Evolutionary conservation across 2,329 filamentous ascomycete species (phyloP), one percentile per base, ranked within the genome.

Genomic region (Aspergillus ochraceoroseus): DNA sequence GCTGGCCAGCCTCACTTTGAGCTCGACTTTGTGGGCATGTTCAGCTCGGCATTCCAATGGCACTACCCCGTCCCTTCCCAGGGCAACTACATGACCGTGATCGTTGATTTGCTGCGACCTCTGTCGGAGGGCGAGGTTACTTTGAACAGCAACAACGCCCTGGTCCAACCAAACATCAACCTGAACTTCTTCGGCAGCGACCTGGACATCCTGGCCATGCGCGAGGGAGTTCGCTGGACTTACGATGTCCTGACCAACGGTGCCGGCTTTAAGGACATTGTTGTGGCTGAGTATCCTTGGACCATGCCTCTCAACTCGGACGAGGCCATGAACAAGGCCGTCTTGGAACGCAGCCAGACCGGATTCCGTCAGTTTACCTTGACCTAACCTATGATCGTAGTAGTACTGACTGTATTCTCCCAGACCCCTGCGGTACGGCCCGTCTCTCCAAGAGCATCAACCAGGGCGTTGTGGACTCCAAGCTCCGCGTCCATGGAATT

Each of bases 1-100:
- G 65, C 60, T 3, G 76, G 74, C 5, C 75, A 80, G 56, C 76
- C 77, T 17, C 76, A 80, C 48, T 79, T 80, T 48, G 76, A 80
- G 59, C 67, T 79, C 22, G 77, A 82, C 59, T 82, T 82, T 51
- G 72, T 82, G 7, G 64, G 68, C 37, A 71, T 81, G 66, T 82
- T 81, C 54, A 61, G 70, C 27, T 61, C 62, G 7, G 70, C 70
- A 0, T 75, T 74, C 59, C 70, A 73, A 51, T 73, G 69, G 68
- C 70, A 73, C 44, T 65, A 65, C 32, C 69, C 68, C 0, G 58
- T 55, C 0, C 70, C 70, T 0, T 50, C 49, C 0, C 44, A 56
- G 49, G 77, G 76, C 0, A 65, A 66, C 51, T 75, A 75, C 58
- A 62, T 78, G 39, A 80, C 75, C 0, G 71, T 82, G 1, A 74